Evolutionary conservation across 148 eudicot species (phyloP), one percentile per base, ranked within the genome.

Genomic region (Cornus suecica): DNA sequence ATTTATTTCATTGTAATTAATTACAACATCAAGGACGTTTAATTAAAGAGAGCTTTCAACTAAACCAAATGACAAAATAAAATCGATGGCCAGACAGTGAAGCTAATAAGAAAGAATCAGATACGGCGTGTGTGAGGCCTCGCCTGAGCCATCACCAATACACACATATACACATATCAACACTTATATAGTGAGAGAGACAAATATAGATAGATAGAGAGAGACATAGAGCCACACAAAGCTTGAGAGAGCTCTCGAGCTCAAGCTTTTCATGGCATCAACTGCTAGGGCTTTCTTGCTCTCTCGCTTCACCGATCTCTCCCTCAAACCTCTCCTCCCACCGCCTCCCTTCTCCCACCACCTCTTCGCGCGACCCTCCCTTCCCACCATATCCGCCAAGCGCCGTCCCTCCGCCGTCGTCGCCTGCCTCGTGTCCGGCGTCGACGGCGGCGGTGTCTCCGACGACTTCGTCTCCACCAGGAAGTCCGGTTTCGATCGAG

Each of bases 381-480:
- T 73, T 31, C 74, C 72, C 37, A 0, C 83, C 68, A 15, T 74
- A 67, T 1, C 78, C 78, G 1, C 65, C 70, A 11, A 37, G 34
- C 70, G 76, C 13, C 58, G 58, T 56, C 51, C 62, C 71, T 76
- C 68, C 80, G 32, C 61, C 60, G 77, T 63, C 45, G 75, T 88
- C 27, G 58, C 74, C 66, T 91, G 93, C 77, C 80, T 88, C 13
- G 80, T 85, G 2, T 86, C 92, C 79, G 91, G 88, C 73, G 90
- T 85, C 58, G 94, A 87, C 68, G 91, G 94, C n/a, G 91, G 91
- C 31, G 88, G 90, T 24, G 91, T 87, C 31, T 90, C 93, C 62
- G 95, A 93, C 65, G 87, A 87, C 54, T 84, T 80, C 41, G 81
- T 86, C 23, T 86, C 89, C 62, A 91, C 86, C 31, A 77, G 91